phyloP scores from a whole-genome alignment of 805 yeast species.

The Teunomyces panamensis region DNA sequence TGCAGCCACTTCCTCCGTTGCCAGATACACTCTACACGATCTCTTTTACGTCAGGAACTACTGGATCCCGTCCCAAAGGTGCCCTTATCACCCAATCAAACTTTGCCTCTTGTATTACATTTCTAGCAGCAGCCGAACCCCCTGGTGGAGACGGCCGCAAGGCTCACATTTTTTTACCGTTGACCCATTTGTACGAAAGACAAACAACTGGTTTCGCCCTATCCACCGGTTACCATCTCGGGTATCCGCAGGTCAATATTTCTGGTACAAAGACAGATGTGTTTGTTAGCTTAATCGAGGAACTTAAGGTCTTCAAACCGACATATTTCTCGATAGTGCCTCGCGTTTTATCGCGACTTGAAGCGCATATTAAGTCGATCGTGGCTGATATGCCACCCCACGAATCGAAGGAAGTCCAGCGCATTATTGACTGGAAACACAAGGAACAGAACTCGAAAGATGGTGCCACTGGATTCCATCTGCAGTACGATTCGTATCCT shows the following conservation, averaged over 20 bases:
- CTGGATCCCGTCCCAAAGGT: slow-evolving; percentile 68
- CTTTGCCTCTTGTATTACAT: slow-evolving; percentile 44
- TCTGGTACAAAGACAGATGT: slow-evolving; percentile 16
- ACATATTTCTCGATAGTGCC: slow-evolving; percentile 34
- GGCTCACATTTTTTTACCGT: slow-evolving; percentile 43
- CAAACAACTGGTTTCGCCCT: slow-evolving; percentile 43
- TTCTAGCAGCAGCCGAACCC: background rate
- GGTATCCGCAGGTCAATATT: slow-evolving; percentile 40
- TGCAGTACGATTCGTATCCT: slow-evolving; percentile 12
- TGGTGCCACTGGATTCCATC: slow-evolving; percentile 8
- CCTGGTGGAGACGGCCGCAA: slow-evolving; percentile 4
- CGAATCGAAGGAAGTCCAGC: slow-evolving; percentile 5
- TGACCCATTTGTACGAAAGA: slow-evolving; percentile 60
- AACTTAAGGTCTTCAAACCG: slow-evolving; percentile 27
- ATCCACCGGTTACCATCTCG: slow-evolving; percentile 48
- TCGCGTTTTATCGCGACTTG: slow-evolving; percentile 35
- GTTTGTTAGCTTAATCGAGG: slow-evolving; percentile 23
- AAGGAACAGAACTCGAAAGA: slow-evolving; percentile 7
- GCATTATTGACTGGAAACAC: slow-evolving; percentile 10
- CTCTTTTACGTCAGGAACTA: slow-evolving; percentile 74
- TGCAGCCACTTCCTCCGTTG: slow-evolving; percentile 41
- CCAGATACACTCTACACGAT: slow-evolving; percentile 54
- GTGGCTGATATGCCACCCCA: slow-evolving; percentile 4
- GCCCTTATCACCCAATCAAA: slow-evolving; percentile 54
- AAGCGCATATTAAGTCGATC: slow-evolving; percentile 16